Conservation (phyloP, 2,329 filamentous ascomycete species). For the Sclerotinia sclerotiorum region DNA sequence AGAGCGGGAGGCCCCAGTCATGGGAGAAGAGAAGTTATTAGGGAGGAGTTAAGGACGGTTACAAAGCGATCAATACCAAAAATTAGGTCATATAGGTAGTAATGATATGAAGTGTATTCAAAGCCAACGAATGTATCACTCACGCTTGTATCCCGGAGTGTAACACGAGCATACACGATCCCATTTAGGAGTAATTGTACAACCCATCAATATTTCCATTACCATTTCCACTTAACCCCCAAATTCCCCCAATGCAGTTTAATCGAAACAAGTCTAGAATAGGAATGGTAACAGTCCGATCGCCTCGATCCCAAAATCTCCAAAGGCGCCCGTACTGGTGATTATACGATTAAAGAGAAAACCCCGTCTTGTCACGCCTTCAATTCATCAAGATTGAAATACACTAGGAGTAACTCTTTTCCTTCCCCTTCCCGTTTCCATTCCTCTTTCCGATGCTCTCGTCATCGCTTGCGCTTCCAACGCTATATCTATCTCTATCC, state of each 20-base stretch:
- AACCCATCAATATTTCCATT: neutral
- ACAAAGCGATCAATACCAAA: slow-evolving; percentile 20
- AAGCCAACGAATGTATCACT: neutral
- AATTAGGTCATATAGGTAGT: slow-evolving; percentile 19
- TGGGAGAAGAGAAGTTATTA: slow-evolving; percentile 12
- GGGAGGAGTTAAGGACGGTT: slow-evolving; percentile 18
- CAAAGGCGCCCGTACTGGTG: slow-evolving; percentile 12
- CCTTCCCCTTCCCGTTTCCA: slow-evolving; percentile 30
- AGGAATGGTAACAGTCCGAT: slow-evolving; percentile 6
- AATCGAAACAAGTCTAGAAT: slow-evolving; percentile 15
- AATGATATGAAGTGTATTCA: slow-evolving; percentile 17
- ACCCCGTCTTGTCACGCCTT: neutral
- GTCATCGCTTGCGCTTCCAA: slow-evolving; percentile 59
- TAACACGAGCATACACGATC: neutral
- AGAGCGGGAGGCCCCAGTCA: neutral
- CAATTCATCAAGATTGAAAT: slow-evolving; percentile 7
- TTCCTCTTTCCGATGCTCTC: slow-evolving; percentile 40
- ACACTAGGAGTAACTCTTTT: slow-evolving; percentile 25
- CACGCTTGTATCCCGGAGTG: neutral
- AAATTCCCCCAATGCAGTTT: neutral
- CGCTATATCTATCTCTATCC: slow-evolving; percentile 53
- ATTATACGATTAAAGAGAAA: neutral
- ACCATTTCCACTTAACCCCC: slow-evolving; percentile 3
- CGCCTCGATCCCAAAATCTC: neutral
- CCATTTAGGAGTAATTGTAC: neutral